phyloP scores from a whole-genome alignment of 73 alveolate species.

The Paramecium sonneborni region DNA sequence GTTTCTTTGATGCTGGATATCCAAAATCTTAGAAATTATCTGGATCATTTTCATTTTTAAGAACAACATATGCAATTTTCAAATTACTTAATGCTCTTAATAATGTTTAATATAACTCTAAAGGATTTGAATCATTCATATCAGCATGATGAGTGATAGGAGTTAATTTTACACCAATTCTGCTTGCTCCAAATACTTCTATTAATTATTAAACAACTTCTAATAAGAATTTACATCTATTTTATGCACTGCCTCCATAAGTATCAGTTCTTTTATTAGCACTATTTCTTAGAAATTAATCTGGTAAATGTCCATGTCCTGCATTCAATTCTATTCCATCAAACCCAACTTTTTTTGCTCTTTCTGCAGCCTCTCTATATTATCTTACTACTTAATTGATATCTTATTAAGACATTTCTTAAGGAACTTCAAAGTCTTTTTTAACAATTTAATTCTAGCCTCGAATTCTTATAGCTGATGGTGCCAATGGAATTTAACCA shows the following conservation, averaged over 20 bases:
- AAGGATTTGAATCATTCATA: slow-evolving; percentile 61
- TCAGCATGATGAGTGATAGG: slow-evolving; percentile 55
- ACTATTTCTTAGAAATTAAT: slow-evolving; percentile 74
- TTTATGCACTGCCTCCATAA: slow-evolving; percentile 90
- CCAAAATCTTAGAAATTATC: slow-evolving; percentile 43
- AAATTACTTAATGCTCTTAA: slow-evolving; percentile 40
- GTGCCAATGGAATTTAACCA: slow-evolving; percentile 36
- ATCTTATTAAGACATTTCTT: slow-evolving; percentile 64
- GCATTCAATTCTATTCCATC: slow-evolving; percentile 91
- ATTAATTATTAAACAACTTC: slow-evolving; percentile 74
- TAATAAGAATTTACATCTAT: slow-evolving; percentile 78
- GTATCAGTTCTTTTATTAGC: slow-evolving; percentile 85
- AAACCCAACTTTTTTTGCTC: slow-evolving; percentile 89
- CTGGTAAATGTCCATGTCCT: slow-evolving; percentile 79
- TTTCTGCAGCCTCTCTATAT: slow-evolving; percentile 75
- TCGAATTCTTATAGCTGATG: slow-evolving; percentile 40
- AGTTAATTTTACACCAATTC: slow-evolving; percentile 57
- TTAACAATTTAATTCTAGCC: slow-evolving; percentile 45
- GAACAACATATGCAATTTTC: slow-evolving; percentile 55
- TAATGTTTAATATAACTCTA: neutral
- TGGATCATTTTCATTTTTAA: slow-evolving; percentile 40
- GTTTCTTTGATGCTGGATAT: slow-evolving; percentile 32
- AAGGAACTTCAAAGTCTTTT: slow-evolving; percentile 38
- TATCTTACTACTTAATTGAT: slow-evolving; percentile 71
- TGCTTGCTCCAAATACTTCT: slow-evolving; percentile 66